Evolutionary conservation across 805 yeast species (phyloP), one percentile per base, ranked within the genome.

Genomic region (Schizosaccharomyces cryophilus): DNA sequence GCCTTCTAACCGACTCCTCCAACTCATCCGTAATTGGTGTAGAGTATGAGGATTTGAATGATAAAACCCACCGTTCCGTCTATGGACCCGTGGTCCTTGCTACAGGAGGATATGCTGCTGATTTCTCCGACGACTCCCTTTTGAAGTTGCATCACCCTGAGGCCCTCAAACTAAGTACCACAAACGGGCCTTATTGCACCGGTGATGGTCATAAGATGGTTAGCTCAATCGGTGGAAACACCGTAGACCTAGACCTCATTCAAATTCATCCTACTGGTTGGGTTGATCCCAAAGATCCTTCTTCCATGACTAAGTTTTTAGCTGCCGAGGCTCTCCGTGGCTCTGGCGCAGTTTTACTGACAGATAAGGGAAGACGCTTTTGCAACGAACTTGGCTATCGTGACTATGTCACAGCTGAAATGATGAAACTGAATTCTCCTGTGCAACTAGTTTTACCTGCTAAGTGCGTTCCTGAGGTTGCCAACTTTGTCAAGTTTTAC

Each of bases 191-290:
- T 40, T 82, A 79, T 64, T 82, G 83, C 15, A 78, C 83, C 9
- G 82, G 84, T 2, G 84, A 81, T 66, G 84, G 84, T 2, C 81
- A 79, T 62, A 78, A 78, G 64, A 74, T 80, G 64, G 73, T 79
- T 64, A 71, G 77, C 69, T 73, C 73, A 58, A 72, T 77, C 61
- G 75, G 79, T 6, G 85, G 81, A 11, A 69, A 74, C 45, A 78
- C 80, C n/a, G 74, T 81, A 61, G 85, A 81, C 67, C 71, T 81
- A 74, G 84, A 81, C 61, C 78, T 80, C 66, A 80, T 81, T 55
- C 85, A 81, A 68, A 82, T 81, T 29, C 85, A 81, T 65, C 85
- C 85, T 6, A 81, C 85, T 3, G 85, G 85, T 0, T 74, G 81
- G 64, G 77, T 81, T 61, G 80, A 78, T 63, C 80, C 78, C 47